phyloP scores from a whole-genome alignment of 495 filamentous ascomycete genomes.

The Darksidea phi region DNA sequence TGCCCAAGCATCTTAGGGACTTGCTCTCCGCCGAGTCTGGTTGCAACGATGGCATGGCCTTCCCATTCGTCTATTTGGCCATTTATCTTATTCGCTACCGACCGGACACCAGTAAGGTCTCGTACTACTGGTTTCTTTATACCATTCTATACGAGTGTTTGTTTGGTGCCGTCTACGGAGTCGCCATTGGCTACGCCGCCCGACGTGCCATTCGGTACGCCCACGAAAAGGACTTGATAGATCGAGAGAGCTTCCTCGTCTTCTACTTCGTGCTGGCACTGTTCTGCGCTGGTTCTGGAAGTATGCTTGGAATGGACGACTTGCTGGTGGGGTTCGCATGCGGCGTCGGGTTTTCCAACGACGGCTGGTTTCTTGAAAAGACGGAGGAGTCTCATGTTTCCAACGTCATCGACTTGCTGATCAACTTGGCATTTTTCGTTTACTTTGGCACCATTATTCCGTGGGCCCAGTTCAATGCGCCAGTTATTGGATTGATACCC shows the following conservation, averaged over 20 bases:
- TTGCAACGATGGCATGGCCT: slow-evolving; percentile 99
- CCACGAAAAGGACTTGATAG: slow-evolving; percentile 81
- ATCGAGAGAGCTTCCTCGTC: slow-evolving; percentile 94
- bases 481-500: slow-evolving; percentile 65
- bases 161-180: slow-evolving; percentile 86
- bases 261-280: slow-evolving; percentile 98
- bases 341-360: slow-evolving; percentile 97
- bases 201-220: slow-evolving; percentile 89
- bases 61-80: slow-evolving; percentile 93
- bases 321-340: slow-evolving; percentile 93
- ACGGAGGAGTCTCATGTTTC: slow-evolving; percentile 98
- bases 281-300: slow-evolving; percentile 93
- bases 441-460: slow-evolving; percentile 97
- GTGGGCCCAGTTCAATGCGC: slow-evolving; percentile 80
- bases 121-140: slow-evolving; percentile 83
- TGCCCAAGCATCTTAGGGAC: slow-evolving; percentile 96
- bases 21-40: slow-evolving; percentile 94
- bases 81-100: slow-evolving; percentile 84
- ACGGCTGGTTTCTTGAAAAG: slow-evolving; percentile 98
- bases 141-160: slow-evolving; percentile 96
- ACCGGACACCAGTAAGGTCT: slow-evolving; percentile 63
- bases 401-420: slow-evolving; percentile 95
- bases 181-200: slow-evolving; percentile 80
- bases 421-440: slow-evolving; percentile 98
- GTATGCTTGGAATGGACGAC: slow-evolving; percentile 89